Evolutionary conservation across 2,329 filamentous ascomycete genomes (phyloP).

Genomic region (Nigrospora sphaerica): DNA sequence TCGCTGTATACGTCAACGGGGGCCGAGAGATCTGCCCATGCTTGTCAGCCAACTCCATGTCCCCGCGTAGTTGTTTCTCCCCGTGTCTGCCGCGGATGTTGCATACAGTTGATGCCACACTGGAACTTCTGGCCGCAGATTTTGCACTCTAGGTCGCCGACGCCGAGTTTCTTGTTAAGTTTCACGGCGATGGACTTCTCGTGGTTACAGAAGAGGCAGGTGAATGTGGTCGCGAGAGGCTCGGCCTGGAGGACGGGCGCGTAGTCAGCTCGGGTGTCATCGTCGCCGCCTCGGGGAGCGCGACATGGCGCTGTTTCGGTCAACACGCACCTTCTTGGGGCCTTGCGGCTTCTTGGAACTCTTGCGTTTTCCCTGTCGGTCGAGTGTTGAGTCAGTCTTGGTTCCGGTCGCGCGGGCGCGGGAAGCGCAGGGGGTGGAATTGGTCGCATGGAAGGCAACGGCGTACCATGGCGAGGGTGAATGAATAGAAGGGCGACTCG

Average conservation of each 20-base stretch:
- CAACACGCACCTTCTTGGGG: constrained; percentile 64
- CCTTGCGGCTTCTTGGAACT: constrained; percentile 77
- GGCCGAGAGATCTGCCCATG: constrained; percentile 66
- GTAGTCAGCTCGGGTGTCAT: background rate
- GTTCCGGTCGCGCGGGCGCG: too few species aligned
- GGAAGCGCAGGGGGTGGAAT: too few species aligned
- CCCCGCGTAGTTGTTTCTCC: too few species aligned
- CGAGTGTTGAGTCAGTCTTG: background rate
- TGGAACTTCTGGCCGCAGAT: constrained; percentile 92
- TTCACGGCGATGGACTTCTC: constrained; percentile 88
- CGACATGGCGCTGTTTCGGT: background rate
- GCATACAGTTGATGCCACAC: constrained; percentile 78
- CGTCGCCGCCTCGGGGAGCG: constrained; percentile 5
- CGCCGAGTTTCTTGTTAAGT: constrained; percentile 85
- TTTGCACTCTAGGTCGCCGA: constrained; percentile 83
- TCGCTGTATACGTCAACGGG: constrained; percentile 95
- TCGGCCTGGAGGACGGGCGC: constrained; percentile 48
- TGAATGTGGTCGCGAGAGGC: constrained; percentile 74
- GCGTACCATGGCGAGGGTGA: too few species aligned
- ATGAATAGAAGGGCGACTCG: too few species aligned
- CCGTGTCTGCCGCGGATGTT: constrained; percentile 23
- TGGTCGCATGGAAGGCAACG: too few species aligned
- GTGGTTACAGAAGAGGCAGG: constrained; percentile 97
- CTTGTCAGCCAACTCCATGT: background rate
- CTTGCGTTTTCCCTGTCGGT: constrained; percentile 76